Base-by-base conservation (phyloP, 2,329 filamentous ascomycete species). In the Nigrospora sphaerica region DNA sequence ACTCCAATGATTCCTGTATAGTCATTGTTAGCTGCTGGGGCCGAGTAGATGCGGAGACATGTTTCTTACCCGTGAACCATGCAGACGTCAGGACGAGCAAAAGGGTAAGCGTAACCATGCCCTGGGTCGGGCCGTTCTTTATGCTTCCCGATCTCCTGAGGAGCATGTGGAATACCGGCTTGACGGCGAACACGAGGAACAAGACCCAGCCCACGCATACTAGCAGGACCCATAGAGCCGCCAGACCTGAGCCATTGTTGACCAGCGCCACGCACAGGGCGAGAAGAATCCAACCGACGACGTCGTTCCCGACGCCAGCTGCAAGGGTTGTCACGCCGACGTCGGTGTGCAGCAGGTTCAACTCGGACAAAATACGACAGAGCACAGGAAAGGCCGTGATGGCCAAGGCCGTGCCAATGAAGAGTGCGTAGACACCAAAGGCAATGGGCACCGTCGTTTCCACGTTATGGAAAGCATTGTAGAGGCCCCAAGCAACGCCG, bases 311-410 rank as follows among this genome's bases (percentile, higher is more conserved):
- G 13, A 96, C 90, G 44, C 92, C 92, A 6, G 91, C 91, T 3
- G 91, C 90, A 10, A 96, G 75, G 2, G 91, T 87, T 83, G 95
- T 95, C 33, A 95, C 80, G 59, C 91, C 91, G 6, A 95, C 91
- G 1, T 85, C 79, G 2, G 89, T 93, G 46, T 78, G 71, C 5
- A 97, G 81, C 42, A 97, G 73, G 57, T 95, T 93, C 45, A 97
- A 73, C 64, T 95, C 91, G 0, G 89, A 92, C 53, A 97, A 71
- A 54, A 97, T 97, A 63, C 92, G 87, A 60, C 92, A 96, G 12
- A 97, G 78, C 0, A 97, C 92, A 0, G 92, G 92, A 57, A 97
- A 85, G 10, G 81, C 89, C 1, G 92, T 96, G 56, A 97, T 97
- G 28, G 90, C 87, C 66, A 96, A 84, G 1, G 92, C 92, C 45